Evolutionary conservation across 2,329 filamentous ascomycete species (phyloP), one percentile per base, ranked within the genome.

Genomic region (Penicillium sp.): DNA sequence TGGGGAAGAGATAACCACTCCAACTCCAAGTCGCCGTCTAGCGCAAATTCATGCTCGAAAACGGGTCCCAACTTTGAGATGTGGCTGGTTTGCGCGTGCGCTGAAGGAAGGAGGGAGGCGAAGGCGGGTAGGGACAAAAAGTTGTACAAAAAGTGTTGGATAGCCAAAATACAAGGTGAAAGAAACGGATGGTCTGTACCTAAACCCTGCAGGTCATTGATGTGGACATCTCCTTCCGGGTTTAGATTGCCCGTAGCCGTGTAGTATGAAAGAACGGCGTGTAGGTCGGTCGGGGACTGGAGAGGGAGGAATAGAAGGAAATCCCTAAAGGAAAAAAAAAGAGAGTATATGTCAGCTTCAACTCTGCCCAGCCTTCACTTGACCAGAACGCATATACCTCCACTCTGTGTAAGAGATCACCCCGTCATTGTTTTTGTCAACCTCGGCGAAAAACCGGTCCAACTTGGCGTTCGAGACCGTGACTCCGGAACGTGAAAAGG

Each of bases 131-230:
- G 64, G 60, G 67, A 72, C 61, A 72, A 62, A 31, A 70, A 62
- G 61, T 67, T 66, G 68, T 73, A 73, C 64, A 75, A 66, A 60
- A 74, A 53, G 57, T 61, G 61, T 61, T 66, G 64, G 55, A 73
- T 63, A 60, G 66, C 65, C 61, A 69, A 60, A 54, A 71, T 56
- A 66, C 61, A 70, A 69, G 55, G 63, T 62, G 55, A 74, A 75
- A 68, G 72, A 73, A 74, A 73, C 64, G 70, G 70, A 68, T 68
- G 67, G 61, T 73, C 68, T 74, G 69, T 97, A 96, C 93, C 93
- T 92, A 96, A 81, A 78, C 92, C 90, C 82, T 96, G 85, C 70
- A 96, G 84, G 72, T 96, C 91, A 78, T 96, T 92, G 79, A 97
- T 87, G 68, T 90, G 83, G 65, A 94, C 94, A 78, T 97, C 94